Evolutionary conservation across 495 filamentous ascomycete species (phyloP), one percentile per base, ranked within the genome.

Genomic region (Hypoxylon lenormandii): DNA sequence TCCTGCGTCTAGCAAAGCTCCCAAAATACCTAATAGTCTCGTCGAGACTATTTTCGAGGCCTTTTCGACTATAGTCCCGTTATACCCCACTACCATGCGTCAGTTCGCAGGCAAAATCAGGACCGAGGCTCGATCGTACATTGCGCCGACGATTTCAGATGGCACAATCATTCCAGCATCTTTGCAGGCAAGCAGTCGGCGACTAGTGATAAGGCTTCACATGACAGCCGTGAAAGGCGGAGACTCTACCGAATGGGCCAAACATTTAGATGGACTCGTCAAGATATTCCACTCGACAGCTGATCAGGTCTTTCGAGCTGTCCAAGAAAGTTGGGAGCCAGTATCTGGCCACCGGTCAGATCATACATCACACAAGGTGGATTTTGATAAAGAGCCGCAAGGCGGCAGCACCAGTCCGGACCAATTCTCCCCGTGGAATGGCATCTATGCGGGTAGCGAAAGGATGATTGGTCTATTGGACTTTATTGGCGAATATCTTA

Each of bases 251-350:
- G 91, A 93, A 77, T 97, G 93, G 93, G 80, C 79, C 7, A 88
- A 85, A 40, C 82, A 85, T 49, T 79, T 92, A 45, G 83, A 83
- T 19, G 79, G 79, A 4, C 82, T 87, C 0, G 78, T 95, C 15
- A 75, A 82, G 10, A 82, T 84, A 21, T 82, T 85, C 21, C 92
- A 96, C 67, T 72, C 72, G n/a, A 90, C 91, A 12, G 82, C 88
- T 38, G 87, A 94, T 70, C 83, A 87, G 63, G 82, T 96, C 5
- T 93, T 95, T 75, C 86, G 93, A 36, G 85, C 88, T 26, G 81
- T 95, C 0, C 74, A 89, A 7, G 92, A 96, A 70, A 90, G 91
- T 60, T 93, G 92, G 91, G 85, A 90, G 70, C 86, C 91, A 11
- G 77, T 81, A 13, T 81, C 77, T 0, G 82, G 81, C n/a, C 80